Conservation (phyloP, 176 grass and related monocot genomes). For the Urochloa ruziziensis region DNA sequence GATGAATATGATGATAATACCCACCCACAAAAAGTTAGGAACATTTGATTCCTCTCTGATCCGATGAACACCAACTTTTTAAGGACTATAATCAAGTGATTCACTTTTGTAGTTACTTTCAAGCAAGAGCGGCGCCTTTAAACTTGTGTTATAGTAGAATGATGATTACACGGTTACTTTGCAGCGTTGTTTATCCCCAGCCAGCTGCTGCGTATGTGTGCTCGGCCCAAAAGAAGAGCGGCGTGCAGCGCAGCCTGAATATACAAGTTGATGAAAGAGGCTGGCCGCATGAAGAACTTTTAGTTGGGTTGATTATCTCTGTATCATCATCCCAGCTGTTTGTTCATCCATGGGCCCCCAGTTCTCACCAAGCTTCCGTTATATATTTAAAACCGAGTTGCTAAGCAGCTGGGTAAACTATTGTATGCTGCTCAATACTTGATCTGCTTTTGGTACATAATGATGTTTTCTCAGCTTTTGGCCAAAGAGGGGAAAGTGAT, state of each 20-base stretch:
- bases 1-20: slow-evolving; percentile 21
- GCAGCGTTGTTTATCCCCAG: slow-evolving; percentile 12
- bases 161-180: slow-evolving; percentile 30
- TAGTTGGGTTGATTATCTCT: neutral
- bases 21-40: neutral
- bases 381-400: neutral
- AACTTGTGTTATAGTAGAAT: slow-evolving; percentile 9
- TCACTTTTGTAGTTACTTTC: slow-evolving; percentile 28
- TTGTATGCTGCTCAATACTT: neutral
- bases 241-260: neutral
- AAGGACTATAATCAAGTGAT: neutral
- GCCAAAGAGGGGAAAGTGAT: neutral
- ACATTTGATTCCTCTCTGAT: neutral
- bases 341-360: neutral
- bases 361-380: neutral
- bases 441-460: neutral
- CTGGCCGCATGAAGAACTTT: neutral
- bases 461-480: neutral
- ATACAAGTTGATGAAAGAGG: neutral
- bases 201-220: slow-evolving; percentile 1
- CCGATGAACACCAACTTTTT: neutral
- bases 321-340: neutral
- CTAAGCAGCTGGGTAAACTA: neutral
- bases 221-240: slow-evolving; percentile 28
- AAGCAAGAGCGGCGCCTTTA: slow-evolving; percentile 25